Base-by-base conservation (phyloP, 192 early-diverging fungal genomes). In the Coemansia sp. region DNA sequence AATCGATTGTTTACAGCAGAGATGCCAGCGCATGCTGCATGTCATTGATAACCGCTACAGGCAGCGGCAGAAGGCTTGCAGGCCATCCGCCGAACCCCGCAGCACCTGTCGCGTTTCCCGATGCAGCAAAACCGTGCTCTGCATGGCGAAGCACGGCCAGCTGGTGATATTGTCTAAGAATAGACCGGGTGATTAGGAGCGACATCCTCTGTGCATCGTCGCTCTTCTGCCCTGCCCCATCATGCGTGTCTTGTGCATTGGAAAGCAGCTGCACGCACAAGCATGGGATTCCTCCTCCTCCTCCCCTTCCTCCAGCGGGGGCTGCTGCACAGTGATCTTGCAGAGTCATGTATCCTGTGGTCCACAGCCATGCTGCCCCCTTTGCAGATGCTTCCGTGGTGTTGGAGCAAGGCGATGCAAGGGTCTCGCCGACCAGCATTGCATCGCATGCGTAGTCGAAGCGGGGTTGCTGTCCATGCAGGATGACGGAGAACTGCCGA, bases 271-370 rank as follows among this genome's bases (percentile, higher is more conserved):
- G 77, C 65, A 79, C 43, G 69, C 77, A 74, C 2, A 79, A 45
- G 59, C 71, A 79, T 32, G 77, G 55, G 17, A 64, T 50, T 9
- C 22, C 32, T 29, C 3, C 29, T 29, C 3, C 29, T 29, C 29
- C 29, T 29, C 29, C 29, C 29, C 3, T 29, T 29, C 29, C 3
- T 29, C 29, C 29, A 17, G 20, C 34, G 22, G 59, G 36, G 13
- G 61, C 36, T n/a, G 52, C 46, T 43, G 50, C 49, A 35, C 55
- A 65, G 33, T 63, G 69, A 32, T 63, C 46, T 34, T 65, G 68
- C 41, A 70, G 67, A n/a, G 73, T 55, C 52, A 79, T 58, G 59
- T 79, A 79, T 53, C 71, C 77, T 45, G 77, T 79, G 34, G 73
- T 52, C 64, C 67, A 69, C 9, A 36, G 13, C 17, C 40, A 34